Base-by-base conservation (phyloP, 1,284 basidiomycete genomes). In the Cystobasidium sp. region DNA sequence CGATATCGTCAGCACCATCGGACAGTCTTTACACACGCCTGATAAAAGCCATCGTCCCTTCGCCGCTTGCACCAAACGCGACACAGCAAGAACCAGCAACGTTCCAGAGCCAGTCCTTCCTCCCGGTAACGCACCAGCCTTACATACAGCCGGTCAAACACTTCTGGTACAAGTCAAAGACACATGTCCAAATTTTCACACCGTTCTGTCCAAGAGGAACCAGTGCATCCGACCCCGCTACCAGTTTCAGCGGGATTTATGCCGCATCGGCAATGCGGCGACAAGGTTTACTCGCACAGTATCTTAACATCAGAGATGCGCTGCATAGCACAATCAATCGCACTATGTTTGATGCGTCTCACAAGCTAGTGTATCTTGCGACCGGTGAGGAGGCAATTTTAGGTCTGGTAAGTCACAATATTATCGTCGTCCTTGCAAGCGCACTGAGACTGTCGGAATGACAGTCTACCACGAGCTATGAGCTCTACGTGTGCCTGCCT, bases 141-240 rank as follows among this genome's bases (percentile, higher is more conserved):
- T 10, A 39, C 4, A 90, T 96, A 68, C 91, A 93, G 0, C 94
- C 94, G 0, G 83, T 99, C 37, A 87, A 92, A 39, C 96, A 99
- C 82, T 99, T 98, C 81, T 84, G 97, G 66, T 98, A 97, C 85
- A 97, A 97, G 83, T 93, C 91, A 20, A 87, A 93, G 20, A 84
- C 88, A 18, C 88, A 92, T 78, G 93, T 97, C 20, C 96, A 98
- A 81, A 86, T 96, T 44, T 97, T 94, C 0, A 85, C 87, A 76
- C 93, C 95, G 0, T 82, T 83, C 18, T 94, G 90, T 82, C 16
- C 62, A 92, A 94, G 79, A 90, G 90, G 41, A 90, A 91, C 1
- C 97, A 97, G 81, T 86, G 88, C 58, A 84, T 84, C 51, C 76
- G 84, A 0, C 85, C 88, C 68, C 87, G 88, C 76, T 86, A 84